Base-by-base conservation (phyloP, 192 early-diverging fungal species). In the Phycomyces blakesleeanus region DNA sequence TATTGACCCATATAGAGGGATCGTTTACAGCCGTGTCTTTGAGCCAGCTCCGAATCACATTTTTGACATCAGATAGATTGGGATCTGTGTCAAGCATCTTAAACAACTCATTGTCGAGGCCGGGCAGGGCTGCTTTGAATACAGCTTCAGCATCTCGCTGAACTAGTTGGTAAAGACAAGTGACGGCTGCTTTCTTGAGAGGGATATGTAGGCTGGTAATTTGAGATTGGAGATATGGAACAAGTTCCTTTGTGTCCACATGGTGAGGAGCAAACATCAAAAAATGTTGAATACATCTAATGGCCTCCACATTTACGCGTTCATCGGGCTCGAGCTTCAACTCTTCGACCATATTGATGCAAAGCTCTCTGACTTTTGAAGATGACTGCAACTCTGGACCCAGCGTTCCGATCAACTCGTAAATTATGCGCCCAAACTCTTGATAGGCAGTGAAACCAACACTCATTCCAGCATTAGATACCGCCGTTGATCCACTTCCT, bases 351-450 rank as follows among this genome's bases (percentile, higher is more conserved):
- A 98, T 69, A 22, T 81, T 84, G 15, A 91, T 79, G 55, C 93
- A 93, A 0, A 94, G 74, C 26, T 92, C 87, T n/a, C 93, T 81
- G 1, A 92, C 76, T 51, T 81, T 85, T 0, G 79, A 67, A 22
- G 87, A 90, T 3, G 79, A 73, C 52, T 89, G 86, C 41, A 99
- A 74, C 68, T 98, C 96, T 0, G 97, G 97, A 0, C 97, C 97
- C 29, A 97, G 67, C 0, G 92, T 93, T 16, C 92, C 90, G 57
- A 97, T 78, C 39, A 97, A 67, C 5, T 92, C 92, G 63, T 93
- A 87, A 49, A 97, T 82, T n/a, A 98, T 89, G 27, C 83, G 85
- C 0, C 94, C 97, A 47, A 98, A 76, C 56, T 91, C 87, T 49
- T 78, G 68, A 25, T 87, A 78, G 20, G 87, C 83, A 12, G 87